Conservation (phyloP, 352 stramenopile genomes). For the Phytophthora pisi region DNA sequence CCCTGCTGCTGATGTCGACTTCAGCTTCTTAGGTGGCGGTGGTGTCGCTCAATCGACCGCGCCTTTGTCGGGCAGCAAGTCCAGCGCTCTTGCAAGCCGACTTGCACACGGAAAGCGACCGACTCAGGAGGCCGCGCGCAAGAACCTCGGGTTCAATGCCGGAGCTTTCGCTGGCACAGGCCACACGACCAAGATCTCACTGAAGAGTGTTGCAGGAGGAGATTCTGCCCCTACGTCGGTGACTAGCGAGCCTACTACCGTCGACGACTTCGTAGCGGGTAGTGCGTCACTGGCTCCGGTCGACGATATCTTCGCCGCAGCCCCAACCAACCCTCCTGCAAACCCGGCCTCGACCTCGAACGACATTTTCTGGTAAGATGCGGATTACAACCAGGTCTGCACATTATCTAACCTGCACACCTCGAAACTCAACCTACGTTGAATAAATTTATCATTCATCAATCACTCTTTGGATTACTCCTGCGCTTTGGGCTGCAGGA, state of each 20-base stretch:
- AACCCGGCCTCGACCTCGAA: constrained; percentile 26
- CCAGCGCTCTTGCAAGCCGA: constrained; percentile 64
- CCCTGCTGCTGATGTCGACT: constrained; percentile 23
- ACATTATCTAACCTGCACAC: background rate
- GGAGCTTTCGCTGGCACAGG: constrained; percentile 49
- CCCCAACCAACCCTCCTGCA: constrained; percentile 18
- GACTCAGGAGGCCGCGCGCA: constrained; percentile 73
- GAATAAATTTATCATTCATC: constrained; percentile 28
- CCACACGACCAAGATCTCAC: constrained; percentile 52
- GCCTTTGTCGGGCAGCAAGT: constrained; percentile 43
- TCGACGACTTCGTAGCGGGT: constrained; percentile 62
- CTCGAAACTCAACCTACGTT: background rate
- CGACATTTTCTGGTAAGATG: constrained; percentile 40
- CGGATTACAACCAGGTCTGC: background rate
- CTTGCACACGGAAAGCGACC: constrained; percentile 66
- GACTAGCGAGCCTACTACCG: constrained; percentile 37
- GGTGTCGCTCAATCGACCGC: constrained; percentile 14
- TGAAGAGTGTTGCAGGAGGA: constrained; percentile 55
- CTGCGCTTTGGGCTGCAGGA: background rate
- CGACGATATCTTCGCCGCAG: constrained; percentile 27
- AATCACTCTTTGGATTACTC: background rate
- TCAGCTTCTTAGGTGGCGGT: constrained; percentile 21
- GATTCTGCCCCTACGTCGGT: background rate
- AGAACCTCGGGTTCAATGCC: constrained; percentile 63
- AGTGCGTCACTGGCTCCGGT: constrained; percentile 25